Conservation (phyloP, 2,329 filamentous ascomycete genomes). For the Endoconidiophora laricicola region DNA sequence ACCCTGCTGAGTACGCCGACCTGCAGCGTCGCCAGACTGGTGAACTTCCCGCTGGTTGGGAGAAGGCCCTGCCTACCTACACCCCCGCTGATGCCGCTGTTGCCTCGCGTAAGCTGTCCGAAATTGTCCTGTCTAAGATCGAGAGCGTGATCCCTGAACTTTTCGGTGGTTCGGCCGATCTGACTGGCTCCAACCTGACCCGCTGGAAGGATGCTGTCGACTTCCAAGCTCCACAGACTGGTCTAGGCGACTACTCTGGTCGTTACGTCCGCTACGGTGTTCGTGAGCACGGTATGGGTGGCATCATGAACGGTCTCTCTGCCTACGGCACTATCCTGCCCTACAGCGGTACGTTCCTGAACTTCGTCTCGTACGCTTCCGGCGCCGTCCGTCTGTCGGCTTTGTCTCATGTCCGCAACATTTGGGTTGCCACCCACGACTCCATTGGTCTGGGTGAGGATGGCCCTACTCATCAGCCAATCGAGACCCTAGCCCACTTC, state of each 20-base stretch:
- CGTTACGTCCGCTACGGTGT: slow-evolving; percentile 90
- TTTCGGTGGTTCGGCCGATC: slow-evolving; percentile 86
- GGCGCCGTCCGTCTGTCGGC: slow-evolving; percentile 89
- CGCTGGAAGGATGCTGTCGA: slow-evolving; percentile 93
- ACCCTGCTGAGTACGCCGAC: slow-evolving; percentile 65
- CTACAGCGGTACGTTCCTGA: slow-evolving; percentile 91
- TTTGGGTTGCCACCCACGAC: slow-evolving; percentile 97
- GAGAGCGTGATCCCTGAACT: slow-evolving; percentile 74
- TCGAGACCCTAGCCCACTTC: slow-evolving; percentile 97
- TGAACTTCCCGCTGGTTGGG: slow-evolving; percentile 88
- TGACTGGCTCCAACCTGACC: slow-evolving; percentile 98
- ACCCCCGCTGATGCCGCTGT: slow-evolving; percentile 69
- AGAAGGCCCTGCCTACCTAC: slow-evolving; percentile 84
- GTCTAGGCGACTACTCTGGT: slow-evolving; percentile 77
- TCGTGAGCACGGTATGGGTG: slow-evolving; percentile 82
- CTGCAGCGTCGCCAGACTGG: slow-evolving; percentile 63
- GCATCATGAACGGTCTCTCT: slow-evolving; percentile 85
- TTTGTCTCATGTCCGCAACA: slow-evolving; percentile 74
- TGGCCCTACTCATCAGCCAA: slow-evolving; percentile 95
- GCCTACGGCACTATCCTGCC: slow-evolving; percentile 93
- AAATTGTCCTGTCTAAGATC: slow-evolving; percentile 81
- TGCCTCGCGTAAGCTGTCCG: slow-evolving; percentile 90
- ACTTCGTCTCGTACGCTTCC: slow-evolving; percentile 97
- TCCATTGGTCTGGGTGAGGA: slow-evolving; percentile 98
- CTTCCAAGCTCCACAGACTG: slow-evolving; percentile 80